These are phyloP conservation scores for Madurella fahalii DNA, from an alignment of 2,329 filamentous ascomycete genomes.

Conservation along the genomic window DNA sequence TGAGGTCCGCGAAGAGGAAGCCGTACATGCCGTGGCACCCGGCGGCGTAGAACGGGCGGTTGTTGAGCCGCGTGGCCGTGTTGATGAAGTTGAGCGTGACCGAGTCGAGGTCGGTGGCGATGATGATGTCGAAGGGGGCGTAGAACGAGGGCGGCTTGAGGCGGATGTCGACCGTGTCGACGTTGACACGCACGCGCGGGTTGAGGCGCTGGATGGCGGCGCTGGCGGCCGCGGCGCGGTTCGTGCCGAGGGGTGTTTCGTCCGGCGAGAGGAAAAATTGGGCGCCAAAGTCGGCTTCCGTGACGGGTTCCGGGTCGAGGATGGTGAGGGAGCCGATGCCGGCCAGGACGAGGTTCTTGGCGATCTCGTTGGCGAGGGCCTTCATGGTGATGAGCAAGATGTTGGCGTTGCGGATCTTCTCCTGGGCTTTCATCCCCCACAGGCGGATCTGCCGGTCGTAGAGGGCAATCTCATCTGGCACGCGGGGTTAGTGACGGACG, in stretches of 20 bases:
- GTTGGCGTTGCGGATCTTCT: conserved; percentile 83
- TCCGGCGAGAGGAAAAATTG: conserved; percentile 73
- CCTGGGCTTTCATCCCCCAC: conserved; percentile 94
- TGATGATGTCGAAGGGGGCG: conserved; percentile 73
- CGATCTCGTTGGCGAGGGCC: conserved; percentile 87
- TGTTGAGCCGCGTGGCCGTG: conserved; percentile 73
- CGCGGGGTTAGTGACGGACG: not conserved
- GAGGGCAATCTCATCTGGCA: conserved; percentile 83
- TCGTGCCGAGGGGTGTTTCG: conserved; percentile 69
- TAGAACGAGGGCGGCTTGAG: conserved; percentile 72
- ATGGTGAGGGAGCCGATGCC: conserved; percentile 89
- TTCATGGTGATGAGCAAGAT: conserved; percentile 86
- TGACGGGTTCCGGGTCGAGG: conserved; percentile 71
- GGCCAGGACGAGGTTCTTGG: conserved; percentile 94
- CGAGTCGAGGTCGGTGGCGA: conserved; percentile 83
- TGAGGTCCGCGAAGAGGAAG: conserved; percentile 90
- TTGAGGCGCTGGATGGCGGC: conserved; percentile 81
- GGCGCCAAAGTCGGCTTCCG: conserved; percentile 73
- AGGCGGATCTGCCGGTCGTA: conserved; percentile 97
- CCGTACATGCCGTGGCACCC: conserved; percentile 87
- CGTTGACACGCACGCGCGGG: conserved; percentile 73
- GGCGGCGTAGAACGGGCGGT: conserved; percentile 82
- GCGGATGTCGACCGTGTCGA: conserved; percentile 64
- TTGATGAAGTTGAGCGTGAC: conserved; percentile 74
- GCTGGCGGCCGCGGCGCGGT: conserved; percentile 77